These are phyloP conservation scores for Melampsora larici-populina DNA, from an alignment of 1,284 basidiomycete species.

Conservation along the genomic window DNA sequence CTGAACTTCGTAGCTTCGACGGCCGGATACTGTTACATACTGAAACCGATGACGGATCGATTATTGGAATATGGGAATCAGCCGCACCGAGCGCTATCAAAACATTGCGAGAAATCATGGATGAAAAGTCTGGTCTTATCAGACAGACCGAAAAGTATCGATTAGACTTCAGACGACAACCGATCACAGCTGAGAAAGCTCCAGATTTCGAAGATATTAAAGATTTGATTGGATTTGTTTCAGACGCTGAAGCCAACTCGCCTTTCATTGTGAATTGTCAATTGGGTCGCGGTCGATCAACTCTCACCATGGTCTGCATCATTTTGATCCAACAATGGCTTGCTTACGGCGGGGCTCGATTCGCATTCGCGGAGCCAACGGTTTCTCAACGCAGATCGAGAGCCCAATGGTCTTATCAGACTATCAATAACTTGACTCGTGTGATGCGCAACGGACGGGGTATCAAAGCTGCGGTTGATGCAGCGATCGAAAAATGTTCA, in stretches of 20 bases:
- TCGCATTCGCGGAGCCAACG: slow-evolving; percentile 42
- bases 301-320: slow-evolving; percentile 80
- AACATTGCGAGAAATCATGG: slow-evolving; percentile 88
- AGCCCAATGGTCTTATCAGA: slow-evolving; percentile 58
- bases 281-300: slow-evolving; percentile 88
- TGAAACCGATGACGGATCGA: slow-evolving; percentile 79
- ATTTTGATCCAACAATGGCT: slow-evolving; percentile 85
- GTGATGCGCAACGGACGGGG: slow-evolving; percentile 85
- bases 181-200: slow-evolving; percentile 53
- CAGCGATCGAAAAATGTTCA: slow-evolving; percentile 49
- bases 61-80: slow-evolving; percentile 94
- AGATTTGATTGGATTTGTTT: slow-evolving; percentile 72
- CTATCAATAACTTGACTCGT: slow-evolving; percentile 70
- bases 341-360: slow-evolving; percentile 48
- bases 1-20: slow-evolving; percentile 76
- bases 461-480: slow-evolving; percentile 64
- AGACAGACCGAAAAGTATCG: slow-evolving; percentile 45
- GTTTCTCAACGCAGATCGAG: slow-evolving; percentile 43
- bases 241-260: slow-evolving; percentile 68
- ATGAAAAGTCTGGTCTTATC: slow-evolving; percentile 57
- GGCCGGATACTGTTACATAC: slow-evolving; percentile 85
- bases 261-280: slow-evolving; percentile 96
- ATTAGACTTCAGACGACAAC: slow-evolving; percentile 52
- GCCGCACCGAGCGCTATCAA: slow-evolving; percentile 67
- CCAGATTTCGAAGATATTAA: slow-evolving; percentile 53